Conservation (phyloP, 2,329 filamentous ascomycete species). For the Calycina herbarum region DNA sequence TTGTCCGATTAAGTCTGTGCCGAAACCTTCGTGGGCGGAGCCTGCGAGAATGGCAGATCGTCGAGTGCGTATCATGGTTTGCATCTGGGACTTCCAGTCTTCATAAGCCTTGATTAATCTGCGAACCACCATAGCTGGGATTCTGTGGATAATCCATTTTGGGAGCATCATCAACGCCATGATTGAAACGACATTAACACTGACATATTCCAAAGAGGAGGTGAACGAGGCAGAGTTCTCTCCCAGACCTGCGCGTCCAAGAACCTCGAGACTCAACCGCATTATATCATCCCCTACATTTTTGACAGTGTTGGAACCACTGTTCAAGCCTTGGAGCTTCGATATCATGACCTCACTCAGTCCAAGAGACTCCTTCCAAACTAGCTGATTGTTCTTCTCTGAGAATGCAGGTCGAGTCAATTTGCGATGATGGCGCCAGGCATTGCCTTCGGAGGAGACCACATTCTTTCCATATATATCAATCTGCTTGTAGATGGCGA, state of each 20-base stretch:
- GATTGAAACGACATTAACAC: conserved; percentile 11
- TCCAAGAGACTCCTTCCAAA: conserved; percentile 46
- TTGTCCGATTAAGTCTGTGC: conserved; percentile 14
- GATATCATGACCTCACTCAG: conserved; percentile 44
- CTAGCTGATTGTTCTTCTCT: conserved; percentile 46
- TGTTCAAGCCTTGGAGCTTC: conserved; percentile 39
- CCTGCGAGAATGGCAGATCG: conserved; percentile 12
- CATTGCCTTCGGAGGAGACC: conserved; percentile 31
- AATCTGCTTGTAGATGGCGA: conserved; percentile 29
- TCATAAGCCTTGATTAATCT: conserved; percentile 18
- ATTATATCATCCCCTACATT: conserved; percentile 56
- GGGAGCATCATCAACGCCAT: conserved; percentile 14
- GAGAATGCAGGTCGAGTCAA: conserved; percentile 32
- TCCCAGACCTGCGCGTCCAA: conserved; percentile 70
- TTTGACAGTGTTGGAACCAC: conserved; percentile 46
- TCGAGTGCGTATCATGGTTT: conserved; percentile 20
- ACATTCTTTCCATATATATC: conserved; percentile 34
- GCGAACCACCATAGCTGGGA: conserved; percentile 6
- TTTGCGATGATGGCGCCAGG: conserved; percentile 34
- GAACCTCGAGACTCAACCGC: conserved; percentile 55
- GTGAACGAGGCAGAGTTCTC: conserved; percentile 38
- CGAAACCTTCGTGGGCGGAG: background rate
- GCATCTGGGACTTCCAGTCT: conserved; percentile 21
- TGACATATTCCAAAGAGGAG: conserved; percentile 13
- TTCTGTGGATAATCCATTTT: conserved; percentile 11